Evolutionary conservation across 164 flowering plant species (phyloP), one percentile per base, ranked within the genome.

Genomic region (Taxillus chinensis): DNA sequence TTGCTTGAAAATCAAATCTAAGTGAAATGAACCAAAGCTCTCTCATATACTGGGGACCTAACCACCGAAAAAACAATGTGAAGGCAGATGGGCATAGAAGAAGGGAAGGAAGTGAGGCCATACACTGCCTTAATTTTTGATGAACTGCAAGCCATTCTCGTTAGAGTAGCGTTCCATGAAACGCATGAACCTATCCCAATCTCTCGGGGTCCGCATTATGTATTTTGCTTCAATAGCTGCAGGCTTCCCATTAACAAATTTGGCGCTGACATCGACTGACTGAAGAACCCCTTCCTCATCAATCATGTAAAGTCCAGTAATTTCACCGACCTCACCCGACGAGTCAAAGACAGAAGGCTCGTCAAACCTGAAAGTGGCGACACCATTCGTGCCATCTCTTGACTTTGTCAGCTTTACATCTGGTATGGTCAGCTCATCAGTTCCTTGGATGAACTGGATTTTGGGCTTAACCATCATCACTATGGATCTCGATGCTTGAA

Each of bases 131-230:
- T 83, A 92, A 52, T 76, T 90, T 66, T 93, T 93, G 76, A 90
- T 66, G 68, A 93, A 93, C 68, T 85, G 87, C 87, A 93, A 77
- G 57, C 97, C 97, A 57, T 93, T 93, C 6, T 65, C 87, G 46
- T 86, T 71, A 3, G 99, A 81, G 74, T 90, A 93, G 38, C 99
- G 76, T 77, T 90, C 99, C 99, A 93, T 93, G 79, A 93, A 93
- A 63, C 97, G 85, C 99, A 93, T 93, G 78, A 93, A 93, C 68
- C 97, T 75, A 70, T 93, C 99, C 99, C 97, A 93, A 16, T 90
- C 97, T 61, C 80, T 69, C 2, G 97, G 85, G 37, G 71, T 73
- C 66, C 99, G 75, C 96, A 90, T 93, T 5, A 90, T 45, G 67
- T 93, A 86, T 71, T 84, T 93, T 2, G 99, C 99, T 74, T 88